Conservation (phyloP, 805 yeast species). For the Starmerella bombicola region DNA sequence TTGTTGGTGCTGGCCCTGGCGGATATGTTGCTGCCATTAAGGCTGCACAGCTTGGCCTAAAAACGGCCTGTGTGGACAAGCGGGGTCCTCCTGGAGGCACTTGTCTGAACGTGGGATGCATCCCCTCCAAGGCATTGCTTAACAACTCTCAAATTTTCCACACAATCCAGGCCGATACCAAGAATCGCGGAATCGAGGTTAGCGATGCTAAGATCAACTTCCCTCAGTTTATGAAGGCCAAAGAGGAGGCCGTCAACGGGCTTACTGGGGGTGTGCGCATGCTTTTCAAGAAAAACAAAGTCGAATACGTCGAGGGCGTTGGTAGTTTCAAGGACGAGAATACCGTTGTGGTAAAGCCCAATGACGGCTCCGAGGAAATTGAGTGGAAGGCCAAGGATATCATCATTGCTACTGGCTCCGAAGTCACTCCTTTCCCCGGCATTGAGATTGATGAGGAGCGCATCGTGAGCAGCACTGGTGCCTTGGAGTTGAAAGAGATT, state of each 20-base stretch:
- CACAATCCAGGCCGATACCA: constrained; percentile 73
- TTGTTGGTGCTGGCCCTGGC: constrained; percentile 99
- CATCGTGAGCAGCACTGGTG: constrained; percentile 93
- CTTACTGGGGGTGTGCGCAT: constrained; percentile 89
- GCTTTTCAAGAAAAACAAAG: constrained; percentile 91
- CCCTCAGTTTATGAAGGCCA: constrained; percentile 73
- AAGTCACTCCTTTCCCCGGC: constrained; percentile 98
- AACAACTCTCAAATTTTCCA: constrained; percentile 93
- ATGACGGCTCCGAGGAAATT: constrained; percentile 70
- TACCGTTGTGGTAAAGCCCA: constrained; percentile 65
- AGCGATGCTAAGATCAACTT: constrained; percentile 61
- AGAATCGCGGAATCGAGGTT: constrained; percentile 81
- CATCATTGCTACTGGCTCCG: constrained; percentile 97
- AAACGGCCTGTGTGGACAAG: constrained; percentile 94
- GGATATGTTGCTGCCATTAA: constrained; percentile 98
- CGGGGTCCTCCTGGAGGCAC: constrained; percentile 97
- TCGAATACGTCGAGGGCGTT: constrained; percentile 84
- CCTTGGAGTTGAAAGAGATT: constrained; percentile 66
- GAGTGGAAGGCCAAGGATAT: constrained; percentile 69
- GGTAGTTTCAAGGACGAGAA: constrained; percentile 80
- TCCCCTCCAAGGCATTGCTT: constrained; percentile 89
- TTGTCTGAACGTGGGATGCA: constrained; percentile 97
- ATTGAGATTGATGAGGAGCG: constrained; percentile 91
- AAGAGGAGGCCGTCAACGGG: constrained; percentile 78
- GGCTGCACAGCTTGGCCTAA: constrained; percentile 90